Percentiles rank a stretch among this genome's conserved stretches.
These are phyloP conservation scores for Sedum album DNA, from an alignment of 164 flowering plant genomes.

Conservation along the genomic window DNA sequence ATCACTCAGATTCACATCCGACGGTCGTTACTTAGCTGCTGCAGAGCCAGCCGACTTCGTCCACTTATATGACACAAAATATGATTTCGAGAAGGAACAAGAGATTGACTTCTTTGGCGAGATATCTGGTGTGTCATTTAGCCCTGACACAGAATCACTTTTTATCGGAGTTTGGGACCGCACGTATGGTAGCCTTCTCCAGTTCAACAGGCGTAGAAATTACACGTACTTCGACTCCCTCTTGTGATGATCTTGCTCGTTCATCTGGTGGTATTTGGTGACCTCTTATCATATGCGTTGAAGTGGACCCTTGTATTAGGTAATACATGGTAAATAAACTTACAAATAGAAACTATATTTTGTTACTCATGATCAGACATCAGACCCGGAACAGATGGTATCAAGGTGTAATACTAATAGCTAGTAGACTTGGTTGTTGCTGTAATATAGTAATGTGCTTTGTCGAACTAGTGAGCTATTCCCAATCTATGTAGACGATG, in stretches of 20 bases:
- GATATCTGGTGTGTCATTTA: slow-evolving; percentile 82
- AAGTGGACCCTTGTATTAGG: not conserved
- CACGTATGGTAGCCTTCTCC: slow-evolving; percentile 85
- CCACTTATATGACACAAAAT: slow-evolving; percentile 62
- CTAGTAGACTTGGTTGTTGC: not conserved
- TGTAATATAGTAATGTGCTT: not conserved
- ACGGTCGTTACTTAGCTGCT: slow-evolving; percentile 79
- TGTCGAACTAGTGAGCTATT: not conserved
- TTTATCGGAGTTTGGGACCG: slow-evolving; percentile 94
- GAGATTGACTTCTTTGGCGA: slow-evolving; percentile 97
- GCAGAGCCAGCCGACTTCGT: slow-evolving; percentile 98
- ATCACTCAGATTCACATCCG: slow-evolving; percentile 78
- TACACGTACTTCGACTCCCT: slow-evolving; percentile 50
- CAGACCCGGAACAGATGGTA: no score
- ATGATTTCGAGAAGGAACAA: slow-evolving; percentile 62
- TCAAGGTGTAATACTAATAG: not conserved
- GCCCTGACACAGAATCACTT: slow-evolving; percentile 91
- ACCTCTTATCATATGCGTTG: not conserved
- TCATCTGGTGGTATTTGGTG: not conserved
- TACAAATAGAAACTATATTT: not conserved
- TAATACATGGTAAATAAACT: not conserved
- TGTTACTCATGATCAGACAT: no score
- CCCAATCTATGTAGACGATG: no score
- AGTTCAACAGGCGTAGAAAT: slow-evolving; percentile 46
- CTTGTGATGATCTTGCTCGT: slow-evolving; percentile 11